phyloP scores from a whole-genome alignment of 345 rosid species.

The Camelina sativa region DNA sequence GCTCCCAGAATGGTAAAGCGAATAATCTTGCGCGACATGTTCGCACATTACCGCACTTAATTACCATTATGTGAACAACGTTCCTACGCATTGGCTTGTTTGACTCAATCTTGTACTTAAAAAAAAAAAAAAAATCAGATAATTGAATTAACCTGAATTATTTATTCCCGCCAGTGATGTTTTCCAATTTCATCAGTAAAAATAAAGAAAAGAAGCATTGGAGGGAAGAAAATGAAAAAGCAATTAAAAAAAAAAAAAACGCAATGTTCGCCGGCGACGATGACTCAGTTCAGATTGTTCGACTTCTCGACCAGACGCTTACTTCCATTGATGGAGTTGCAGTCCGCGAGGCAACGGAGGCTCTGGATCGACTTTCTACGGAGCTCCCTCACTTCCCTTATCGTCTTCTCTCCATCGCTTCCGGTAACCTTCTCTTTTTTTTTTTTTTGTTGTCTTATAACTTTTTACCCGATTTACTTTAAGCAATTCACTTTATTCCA shows the following conservation, averaged over 20 bases:
- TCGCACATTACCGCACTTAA: too few species aligned
- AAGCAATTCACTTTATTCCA: background rate
- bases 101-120: too few species aligned
- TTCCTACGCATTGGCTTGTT: too few species aligned
- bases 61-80: too few species aligned
- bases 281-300: constrained; percentile 46
- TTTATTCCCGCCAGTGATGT: constrained; percentile 35
- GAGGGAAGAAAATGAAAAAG: background rate
- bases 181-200: constrained; percentile 15
- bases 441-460: background rate
- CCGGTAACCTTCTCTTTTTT: constrained; percentile 45
- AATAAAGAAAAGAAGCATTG: constrained; percentile 9
- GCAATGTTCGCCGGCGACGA: constrained; percentile 38
- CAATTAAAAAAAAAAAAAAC: background rate
- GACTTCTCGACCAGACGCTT: constrained; percentile 68
- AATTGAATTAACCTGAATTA: constrained; percentile 1
- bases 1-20: too few species aligned
- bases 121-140: too few species aligned
- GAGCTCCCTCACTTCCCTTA: constrained; percentile 66
- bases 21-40: too few species aligned
- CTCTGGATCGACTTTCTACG: constrained; percentile 70
- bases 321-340: constrained; percentile 53
- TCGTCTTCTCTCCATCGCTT: constrained; percentile 70
- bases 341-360: constrained; percentile 57
- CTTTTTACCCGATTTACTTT: background rate